A percentile compares a stretch with the other conserved stretches of the same genome.
Conservation (phyloP, 2,329 filamentous ascomycete genomes). For the Dactylellina parvicollis region DNA sequence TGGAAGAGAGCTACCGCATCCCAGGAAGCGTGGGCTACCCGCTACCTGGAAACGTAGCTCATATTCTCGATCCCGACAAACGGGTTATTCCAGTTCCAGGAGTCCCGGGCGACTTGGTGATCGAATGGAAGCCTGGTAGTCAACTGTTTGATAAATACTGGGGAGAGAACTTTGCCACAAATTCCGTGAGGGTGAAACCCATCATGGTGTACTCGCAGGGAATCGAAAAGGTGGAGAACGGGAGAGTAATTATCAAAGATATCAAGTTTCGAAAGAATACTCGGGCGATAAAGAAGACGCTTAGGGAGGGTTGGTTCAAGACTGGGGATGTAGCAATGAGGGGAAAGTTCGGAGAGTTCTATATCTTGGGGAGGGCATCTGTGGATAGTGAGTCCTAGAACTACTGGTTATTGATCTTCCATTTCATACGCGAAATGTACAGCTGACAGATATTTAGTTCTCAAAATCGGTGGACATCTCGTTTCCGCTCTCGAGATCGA, state of each 20-base stretch:
- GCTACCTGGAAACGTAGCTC: constrained; percentile 82
- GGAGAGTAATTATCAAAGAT: constrained; percentile 12
- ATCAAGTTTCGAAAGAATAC: background rate
- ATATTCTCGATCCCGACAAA: constrained; percentile 60
- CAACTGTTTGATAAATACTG: constrained; percentile 74
- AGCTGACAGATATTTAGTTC: constrained; percentile 66
- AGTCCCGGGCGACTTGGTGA: constrained; percentile 20
- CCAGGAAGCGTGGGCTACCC: constrained; percentile 96
- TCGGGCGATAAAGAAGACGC: constrained; percentile 67
- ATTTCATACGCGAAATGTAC: constrained; percentile 59
- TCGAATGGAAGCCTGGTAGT: constrained; percentile 60
- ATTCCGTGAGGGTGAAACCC: constrained; percentile 59
- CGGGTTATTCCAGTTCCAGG: constrained; percentile 8
- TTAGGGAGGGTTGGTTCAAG: constrained; percentile 91
- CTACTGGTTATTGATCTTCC: background rate
- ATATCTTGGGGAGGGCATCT: constrained; percentile 82
- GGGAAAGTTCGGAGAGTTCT: constrained; percentile 62
- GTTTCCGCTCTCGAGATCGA: constrained; percentile 92
- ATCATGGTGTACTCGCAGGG: background rate
- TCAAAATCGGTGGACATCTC: constrained; percentile 78
- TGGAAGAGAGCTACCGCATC: constrained; percentile 78
- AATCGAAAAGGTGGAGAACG: constrained; percentile 14
- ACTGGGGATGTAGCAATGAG: constrained; percentile 84
- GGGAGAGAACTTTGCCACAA: constrained; percentile 81
- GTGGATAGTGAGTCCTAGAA: constrained; percentile 63